Percentiles rank a stretch among this genome's conserved stretches.
Evolutionary conservation across 306 rosid species (phyloP).

Genomic region (Coriaria nepalensis): DNA sequence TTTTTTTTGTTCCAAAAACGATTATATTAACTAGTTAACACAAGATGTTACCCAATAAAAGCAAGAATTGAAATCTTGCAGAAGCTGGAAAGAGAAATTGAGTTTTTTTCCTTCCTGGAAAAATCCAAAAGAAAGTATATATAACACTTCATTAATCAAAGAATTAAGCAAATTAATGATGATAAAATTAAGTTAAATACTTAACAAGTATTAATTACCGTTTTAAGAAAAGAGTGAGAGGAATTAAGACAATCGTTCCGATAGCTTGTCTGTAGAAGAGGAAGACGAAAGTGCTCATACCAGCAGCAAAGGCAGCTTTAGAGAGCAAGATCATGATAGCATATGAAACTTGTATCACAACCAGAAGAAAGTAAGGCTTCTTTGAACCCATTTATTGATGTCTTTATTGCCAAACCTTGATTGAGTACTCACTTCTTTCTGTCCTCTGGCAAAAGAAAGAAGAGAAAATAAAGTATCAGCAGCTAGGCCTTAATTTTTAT

Average conservation of each 20-base stretch:
- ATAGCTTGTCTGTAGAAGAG: slow-evolving; percentile 12
- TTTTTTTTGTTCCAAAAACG: not conserved
- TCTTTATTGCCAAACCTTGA: too few species aligned
- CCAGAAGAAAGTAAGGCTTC: slow-evolving; percentile 5
- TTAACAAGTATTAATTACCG: slow-evolving; percentile 3
- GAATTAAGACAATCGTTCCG: slow-evolving; percentile 2
- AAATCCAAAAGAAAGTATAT: not conserved
- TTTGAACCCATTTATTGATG: slow-evolving; percentile 6
- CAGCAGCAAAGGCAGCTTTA: slow-evolving; percentile 12
- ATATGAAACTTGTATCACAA: slow-evolving; percentile 1
- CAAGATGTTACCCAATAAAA: slow-evolving; percentile 39
- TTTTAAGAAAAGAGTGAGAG: not conserved
- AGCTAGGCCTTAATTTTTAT: too few species aligned
- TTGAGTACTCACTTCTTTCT: too few species aligned
- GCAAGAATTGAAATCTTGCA: slow-evolving; percentile 64
- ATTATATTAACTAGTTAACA: not conserved
- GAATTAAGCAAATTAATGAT: not conserved
- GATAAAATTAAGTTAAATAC: not conserved
- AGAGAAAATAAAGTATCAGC: too few species aligned
- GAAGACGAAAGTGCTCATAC: slow-evolving; percentile 8
- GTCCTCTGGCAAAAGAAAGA: too few species aligned
- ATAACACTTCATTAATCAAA: not conserved
- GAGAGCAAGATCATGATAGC: slow-evolving; percentile 7
- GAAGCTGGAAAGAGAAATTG: slow-evolving; percentile 38
- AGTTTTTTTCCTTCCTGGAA: slow-evolving; percentile 47